phyloP scores from a whole-genome alignment of 805 yeast genomes.

The Wickerhamomyces xylosicus region DNA sequence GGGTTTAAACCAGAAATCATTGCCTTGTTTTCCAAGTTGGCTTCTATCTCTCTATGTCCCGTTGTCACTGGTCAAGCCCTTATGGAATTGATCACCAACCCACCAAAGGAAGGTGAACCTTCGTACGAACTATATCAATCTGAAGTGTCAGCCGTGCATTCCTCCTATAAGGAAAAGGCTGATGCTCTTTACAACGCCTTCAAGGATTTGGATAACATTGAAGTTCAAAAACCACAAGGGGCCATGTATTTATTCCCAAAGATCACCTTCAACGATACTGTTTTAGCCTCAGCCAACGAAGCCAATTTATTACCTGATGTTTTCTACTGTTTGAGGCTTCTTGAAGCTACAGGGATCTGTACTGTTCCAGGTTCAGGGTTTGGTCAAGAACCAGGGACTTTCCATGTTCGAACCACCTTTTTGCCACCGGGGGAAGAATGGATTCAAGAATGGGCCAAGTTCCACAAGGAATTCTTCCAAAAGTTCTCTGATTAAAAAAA shows the following conservation, averaged over 20 bases:
- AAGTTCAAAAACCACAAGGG: conserved; percentile 87
- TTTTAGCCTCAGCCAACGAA: conserved; percentile 49
- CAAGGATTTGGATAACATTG: conserved; percentile 65
- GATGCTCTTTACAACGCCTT: conserved; percentile 58
- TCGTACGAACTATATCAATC: conserved; percentile 56
- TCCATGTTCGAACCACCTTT: conserved; percentile 92
- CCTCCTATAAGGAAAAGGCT: conserved; percentile 57
- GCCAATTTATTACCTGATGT: conserved; percentile 65
- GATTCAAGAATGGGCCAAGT: conserved; percentile 67
- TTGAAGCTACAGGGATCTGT: conserved; percentile 89
- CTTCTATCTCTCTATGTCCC: conserved; percentile 87
- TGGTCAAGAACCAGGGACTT: conserved; percentile 85
- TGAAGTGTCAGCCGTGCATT: conserved; percentile 55
- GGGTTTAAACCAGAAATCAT: conserved; percentile 68
- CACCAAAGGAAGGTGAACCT: conserved; percentile 72
- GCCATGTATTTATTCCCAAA: conserved; percentile 96
- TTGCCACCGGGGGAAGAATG: conserved; percentile 92
- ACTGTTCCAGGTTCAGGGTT: conserved; percentile 97
- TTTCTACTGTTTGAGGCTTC: conserved; percentile 73
- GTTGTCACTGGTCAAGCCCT: conserved; percentile 93
- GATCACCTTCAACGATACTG: conserved; percentile 53
- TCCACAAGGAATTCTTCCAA: conserved; percentile 63
- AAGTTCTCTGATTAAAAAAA: conserved; percentile 2
- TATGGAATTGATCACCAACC: conserved; percentile 87
- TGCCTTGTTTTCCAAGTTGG: conserved; percentile 70